A percentile compares a stretch with the other conserved stretches of the same genome.
Evolutionary conservation across 106 monocot species (phyloP).

Genomic region (Platanthera guangdongensis): DNA sequence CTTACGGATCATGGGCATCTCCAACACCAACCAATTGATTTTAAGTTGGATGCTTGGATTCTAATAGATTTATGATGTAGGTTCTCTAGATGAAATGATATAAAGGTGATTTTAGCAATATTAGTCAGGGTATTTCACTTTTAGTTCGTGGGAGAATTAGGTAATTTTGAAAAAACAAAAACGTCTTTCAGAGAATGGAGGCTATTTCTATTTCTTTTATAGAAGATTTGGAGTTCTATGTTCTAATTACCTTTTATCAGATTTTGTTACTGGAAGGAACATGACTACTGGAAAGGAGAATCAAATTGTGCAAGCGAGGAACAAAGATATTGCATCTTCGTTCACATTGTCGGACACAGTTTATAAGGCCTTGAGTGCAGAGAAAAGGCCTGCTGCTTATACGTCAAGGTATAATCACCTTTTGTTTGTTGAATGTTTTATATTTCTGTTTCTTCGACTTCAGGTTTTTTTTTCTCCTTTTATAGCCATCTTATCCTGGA

Average conservation of each 20-base stretch:
- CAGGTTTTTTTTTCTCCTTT: not conserved
- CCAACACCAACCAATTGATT: no score
- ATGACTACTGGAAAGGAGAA: constrained; percentile 38
- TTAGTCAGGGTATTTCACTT: not conserved
- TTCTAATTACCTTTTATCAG: constrained; percentile 20
- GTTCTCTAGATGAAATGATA: not conserved
- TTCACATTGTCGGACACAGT: constrained; percentile 11
- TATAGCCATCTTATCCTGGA: no score
- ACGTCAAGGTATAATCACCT: constrained; percentile 30
- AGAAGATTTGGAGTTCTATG: not conserved
- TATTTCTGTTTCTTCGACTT: not conserved
- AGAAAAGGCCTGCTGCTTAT: constrained; percentile 20
- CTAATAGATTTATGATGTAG: no score
- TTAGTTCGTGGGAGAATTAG: not conserved
- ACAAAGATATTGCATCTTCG: constrained; percentile 27
- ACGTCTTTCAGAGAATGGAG: not conserved
- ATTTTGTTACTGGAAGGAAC: constrained; percentile 35
- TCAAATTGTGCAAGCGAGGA: constrained; percentile 25
- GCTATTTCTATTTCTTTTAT: not conserved
- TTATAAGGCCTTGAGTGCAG: not conserved
- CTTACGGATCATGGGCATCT: no score
- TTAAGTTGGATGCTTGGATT: no score
- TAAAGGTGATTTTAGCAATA: not conserved
- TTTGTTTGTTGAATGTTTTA: not conserved
- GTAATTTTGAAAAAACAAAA: not conserved